Conservation (phyloP, 108 stramenopile species). For the Cyclostephanos tholiformis region DNA sequence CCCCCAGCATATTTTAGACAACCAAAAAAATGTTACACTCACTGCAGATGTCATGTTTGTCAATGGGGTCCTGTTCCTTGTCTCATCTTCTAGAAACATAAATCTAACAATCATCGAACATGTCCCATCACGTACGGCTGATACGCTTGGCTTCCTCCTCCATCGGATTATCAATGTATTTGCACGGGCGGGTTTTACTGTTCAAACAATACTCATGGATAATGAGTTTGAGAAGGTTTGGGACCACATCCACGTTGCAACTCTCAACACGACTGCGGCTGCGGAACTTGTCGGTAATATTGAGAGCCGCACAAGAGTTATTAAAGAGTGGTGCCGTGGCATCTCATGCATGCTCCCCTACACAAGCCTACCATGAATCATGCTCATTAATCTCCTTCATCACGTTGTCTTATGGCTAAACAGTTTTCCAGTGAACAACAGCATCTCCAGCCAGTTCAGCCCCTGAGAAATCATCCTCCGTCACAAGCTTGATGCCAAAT, state of each 20-base stretch:
- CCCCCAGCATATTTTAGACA: constrained; percentile 30
- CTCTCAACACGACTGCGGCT: too few species aligned
- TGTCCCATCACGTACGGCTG: not conserved
- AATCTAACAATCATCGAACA: not conserved
- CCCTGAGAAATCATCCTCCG: constrained; percentile 7
- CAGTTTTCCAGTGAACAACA: constrained; percentile 33
- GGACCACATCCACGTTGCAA: too few species aligned
- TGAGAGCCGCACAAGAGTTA: too few species aligned
- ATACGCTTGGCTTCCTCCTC: not conserved
- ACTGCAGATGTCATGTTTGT: constrained; percentile 50
- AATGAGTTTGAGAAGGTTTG: too few species aligned
- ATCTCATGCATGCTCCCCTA: constrained; percentile 39
- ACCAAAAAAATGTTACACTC: constrained; percentile 35
- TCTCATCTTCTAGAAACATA: not conserved
- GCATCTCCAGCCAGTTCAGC: constrained; percentile 46
- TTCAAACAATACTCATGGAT: too few species aligned
- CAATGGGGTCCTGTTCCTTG: too few species aligned
- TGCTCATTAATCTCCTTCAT: constrained; percentile 27
- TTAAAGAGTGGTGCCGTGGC: constrained; percentile 47
- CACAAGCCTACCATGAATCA: constrained; percentile 14
- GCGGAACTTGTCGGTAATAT: too few species aligned
- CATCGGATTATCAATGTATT: too few species aligned
- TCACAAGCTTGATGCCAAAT: not conserved
- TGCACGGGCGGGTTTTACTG: too few species aligned
- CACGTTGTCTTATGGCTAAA: constrained; percentile 32